phyloP scores from a whole-genome alignment of 768 basidiomycete species.

The Pholiota microspora region DNA sequence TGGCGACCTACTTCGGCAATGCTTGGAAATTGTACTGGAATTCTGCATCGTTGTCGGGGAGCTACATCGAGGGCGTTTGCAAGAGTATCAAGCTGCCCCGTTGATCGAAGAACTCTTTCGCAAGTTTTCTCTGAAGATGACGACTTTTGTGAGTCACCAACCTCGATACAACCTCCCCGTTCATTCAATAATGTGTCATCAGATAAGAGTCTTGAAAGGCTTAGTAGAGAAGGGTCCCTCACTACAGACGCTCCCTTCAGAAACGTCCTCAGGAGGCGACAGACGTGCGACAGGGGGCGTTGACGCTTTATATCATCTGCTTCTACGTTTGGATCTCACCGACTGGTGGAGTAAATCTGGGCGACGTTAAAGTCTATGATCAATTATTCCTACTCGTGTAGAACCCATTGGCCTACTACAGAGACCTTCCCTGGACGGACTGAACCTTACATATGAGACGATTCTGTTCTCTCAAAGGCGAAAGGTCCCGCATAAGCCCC shows the following conservation, averaged over 20 bases:
- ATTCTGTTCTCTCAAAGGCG: too few species aligned
- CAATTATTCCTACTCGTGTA: background rate
- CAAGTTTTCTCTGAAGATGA: slow-evolving; percentile 55
- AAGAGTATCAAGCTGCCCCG: slow-evolving; percentile 66
- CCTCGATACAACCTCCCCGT: background rate
- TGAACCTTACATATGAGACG: too few species aligned
- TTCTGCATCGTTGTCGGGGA: slow-evolving; percentile 67
- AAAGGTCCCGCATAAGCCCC: too few species aligned
- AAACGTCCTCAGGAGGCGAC: slow-evolving; percentile 25
- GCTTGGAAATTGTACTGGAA: slow-evolving; percentile 65
- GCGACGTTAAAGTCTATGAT: background rate
- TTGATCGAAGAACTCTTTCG: slow-evolving; percentile 51
- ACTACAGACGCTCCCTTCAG: slow-evolving; percentile 21
- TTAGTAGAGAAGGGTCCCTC: slow-evolving; percentile 50
- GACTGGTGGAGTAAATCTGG: slow-evolving; percentile 52
- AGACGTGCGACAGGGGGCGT: slow-evolving; percentile 46
- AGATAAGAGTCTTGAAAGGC: slow-evolving; percentile 57
- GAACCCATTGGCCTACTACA: too few species aligned
- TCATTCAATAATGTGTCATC: slow-evolving; percentile 9
- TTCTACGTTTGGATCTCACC: slow-evolving; percentile 50
- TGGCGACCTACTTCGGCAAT: slow-evolving; percentile 61
- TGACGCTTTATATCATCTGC: slow-evolving; percentile 52
- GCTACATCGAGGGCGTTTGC: slow-evolving; percentile 46
- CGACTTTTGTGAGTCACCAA: slow-evolving; percentile 48
- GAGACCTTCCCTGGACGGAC: too few species aligned